phyloP scores from a whole-genome alignment of 2,329 filamentous ascomycete genomes.

The Calonectria fujianensis region DNA sequence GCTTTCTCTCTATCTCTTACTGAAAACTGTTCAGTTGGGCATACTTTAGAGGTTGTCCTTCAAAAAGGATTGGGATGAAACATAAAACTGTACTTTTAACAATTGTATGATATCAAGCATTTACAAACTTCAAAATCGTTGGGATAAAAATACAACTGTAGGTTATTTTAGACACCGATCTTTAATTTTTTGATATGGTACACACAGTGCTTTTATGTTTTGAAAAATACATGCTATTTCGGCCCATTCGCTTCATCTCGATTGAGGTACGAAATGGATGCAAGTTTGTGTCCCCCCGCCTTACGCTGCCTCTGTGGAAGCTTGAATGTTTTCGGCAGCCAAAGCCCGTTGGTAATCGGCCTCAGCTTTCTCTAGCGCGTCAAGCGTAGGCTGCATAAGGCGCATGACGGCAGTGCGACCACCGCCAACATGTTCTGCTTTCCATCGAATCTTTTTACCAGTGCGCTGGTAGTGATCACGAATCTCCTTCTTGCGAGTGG shows the following conservation, averaged over 20 bases:
- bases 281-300: background rate
- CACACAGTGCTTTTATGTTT: conserved; percentile 6
- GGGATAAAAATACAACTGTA: background rate
- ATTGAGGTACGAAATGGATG: background rate
- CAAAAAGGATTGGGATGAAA: conserved; percentile 20
- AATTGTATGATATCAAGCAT: conserved; percentile 46
- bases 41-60: conserved; percentile 32
- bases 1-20: background rate
- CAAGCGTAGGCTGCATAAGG: conserved; percentile 84
- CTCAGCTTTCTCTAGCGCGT: conserved; percentile 81
- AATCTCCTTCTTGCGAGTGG: conserved; percentile 80
- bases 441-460: conserved; percentile 82
- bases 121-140: conserved; percentile 31
- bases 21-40: background rate
- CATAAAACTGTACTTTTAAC: conserved; percentile 43
- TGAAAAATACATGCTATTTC: background rate
- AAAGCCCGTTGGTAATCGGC: conserved; percentile 83
- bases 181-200: conserved; percentile 30
- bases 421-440: conserved; percentile 81
- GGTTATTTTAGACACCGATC: conserved; percentile 9
- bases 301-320: conserved; percentile 64
- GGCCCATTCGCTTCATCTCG: background rate
- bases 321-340: conserved; percentile 75
- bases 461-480: conserved; percentile 82
- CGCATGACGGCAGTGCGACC: conserved; percentile 85